phyloP scores from a whole-genome alignment of 148 eudicot genomes.

The Polygonum maritimum region DNA sequence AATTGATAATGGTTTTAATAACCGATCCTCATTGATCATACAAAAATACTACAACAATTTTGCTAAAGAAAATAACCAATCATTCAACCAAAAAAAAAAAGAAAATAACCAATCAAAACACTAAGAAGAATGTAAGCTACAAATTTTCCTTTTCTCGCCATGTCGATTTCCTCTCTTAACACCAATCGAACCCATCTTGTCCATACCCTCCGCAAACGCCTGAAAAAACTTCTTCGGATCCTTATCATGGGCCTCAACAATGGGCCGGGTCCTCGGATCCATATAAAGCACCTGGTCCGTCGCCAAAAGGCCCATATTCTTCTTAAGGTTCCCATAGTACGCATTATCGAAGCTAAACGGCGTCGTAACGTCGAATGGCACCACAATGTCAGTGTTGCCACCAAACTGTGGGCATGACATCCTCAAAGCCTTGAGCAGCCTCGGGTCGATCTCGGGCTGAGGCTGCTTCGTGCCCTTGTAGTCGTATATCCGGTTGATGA shows the following conservation, averaged over 20 bases:
- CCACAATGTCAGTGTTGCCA: conserved; percentile 61
- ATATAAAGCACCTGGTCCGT: conserved; percentile 62
- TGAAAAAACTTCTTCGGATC: conserved; percentile 54
- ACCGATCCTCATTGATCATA: not conserved
- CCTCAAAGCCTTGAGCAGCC: conserved; percentile 47
- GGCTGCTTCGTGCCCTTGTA: conserved; percentile 40
- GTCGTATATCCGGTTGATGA: conserved; percentile 45
- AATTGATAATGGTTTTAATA: not conserved
- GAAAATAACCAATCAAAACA: not conserved
- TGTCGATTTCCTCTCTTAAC: conserved; percentile 66
- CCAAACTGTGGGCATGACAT: conserved; percentile 72
- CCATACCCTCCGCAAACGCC: conserved; percentile 66
- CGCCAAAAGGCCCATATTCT: conserved; percentile 51
- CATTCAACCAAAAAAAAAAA: too few relatives aligned
- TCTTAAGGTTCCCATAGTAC: conserved; percentile 70
- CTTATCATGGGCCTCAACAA: conserved; percentile 51
- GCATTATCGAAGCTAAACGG: conserved; percentile 74
- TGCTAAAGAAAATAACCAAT: not conserved
- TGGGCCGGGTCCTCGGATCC: conserved; percentile 57
- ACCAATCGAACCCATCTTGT: conserved; percentile 70
- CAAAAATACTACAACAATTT: not conserved
- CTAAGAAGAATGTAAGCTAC: conserved; percentile 34
- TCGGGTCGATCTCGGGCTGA: conserved; percentile 48
- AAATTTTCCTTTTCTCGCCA: conserved; percentile 67
- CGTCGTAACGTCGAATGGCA: conserved; percentile 86